Base-by-base conservation (phyloP, 1,139 yeast species). In the Meyerozyma sp. region DNA sequence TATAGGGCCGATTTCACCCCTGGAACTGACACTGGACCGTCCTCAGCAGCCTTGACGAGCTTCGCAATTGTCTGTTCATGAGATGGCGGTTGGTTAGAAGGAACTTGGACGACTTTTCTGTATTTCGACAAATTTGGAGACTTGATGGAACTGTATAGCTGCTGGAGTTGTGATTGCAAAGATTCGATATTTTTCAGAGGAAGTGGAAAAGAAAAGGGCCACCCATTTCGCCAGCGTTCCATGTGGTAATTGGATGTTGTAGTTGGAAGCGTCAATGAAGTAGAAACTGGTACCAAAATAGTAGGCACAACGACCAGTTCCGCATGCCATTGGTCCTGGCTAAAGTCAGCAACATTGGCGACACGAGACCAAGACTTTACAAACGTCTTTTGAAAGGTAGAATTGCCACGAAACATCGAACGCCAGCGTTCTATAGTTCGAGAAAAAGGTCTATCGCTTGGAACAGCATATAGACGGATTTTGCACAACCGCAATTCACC, bases 1-100 rank as follows among this genome's bases (percentile, higher is more conserved):
- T 81, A 82, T 8, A 82, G 61, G 1, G 53, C 49, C 13, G 85
- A 73, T 38, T 60, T 68, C 40, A 83, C 63, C 0, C 88, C 89
- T 1, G 62, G 58, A 2, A 80, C 62, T 4, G 58, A 53, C 34
- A 61, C 59, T 18, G 56, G 55, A 48, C 44, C n/a, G n/a, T 32
- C 38, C 6, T n/a, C 25, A 2, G 53, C 55, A 9, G 48, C 50
- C 46, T 51, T 50, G 41, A 59, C 47, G 6, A 60, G 44, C 25
- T 39, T 30, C 0, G 46, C 32, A 13, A 63, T 51, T 1, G 53
- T 49, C 25, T 59, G 61, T 36, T 53, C 58, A 0, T 62, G 46
- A 4, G 51, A 41, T 1, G 64, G 60, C 8, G 56, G 43, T 1
- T 49, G 41, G 35, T 42, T 49, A 16, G 44, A 40, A 11, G 8